Percentiles rank a stretch among this genome's conserved stretches.
Conservation (phyloP, 768 basidiomycete species). For the Lentinula guzmanii region DNA sequence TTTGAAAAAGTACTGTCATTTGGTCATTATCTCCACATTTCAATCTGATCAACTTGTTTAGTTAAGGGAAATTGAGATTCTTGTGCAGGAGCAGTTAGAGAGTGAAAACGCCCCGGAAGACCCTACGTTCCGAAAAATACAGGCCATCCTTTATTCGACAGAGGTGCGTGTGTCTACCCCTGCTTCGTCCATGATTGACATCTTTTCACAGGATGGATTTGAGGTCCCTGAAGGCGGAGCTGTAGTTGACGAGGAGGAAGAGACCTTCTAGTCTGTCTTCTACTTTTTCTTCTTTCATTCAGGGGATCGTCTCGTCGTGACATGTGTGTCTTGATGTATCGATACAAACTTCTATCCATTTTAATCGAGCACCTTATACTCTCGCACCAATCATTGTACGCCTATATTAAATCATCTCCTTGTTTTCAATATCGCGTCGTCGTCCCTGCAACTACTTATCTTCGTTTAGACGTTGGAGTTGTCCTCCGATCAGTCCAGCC, state of each 20-base stretch:
- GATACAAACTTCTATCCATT: neutral
- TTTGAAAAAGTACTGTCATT: slow-evolving; percentile 77
- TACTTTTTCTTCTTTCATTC: neutral
- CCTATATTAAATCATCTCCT: too few relatives aligned
- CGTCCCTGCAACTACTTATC: too few relatives aligned
- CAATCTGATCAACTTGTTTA: slow-evolving; percentile 22
- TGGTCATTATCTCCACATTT: neutral
- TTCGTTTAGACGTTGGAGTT: too few relatives aligned
- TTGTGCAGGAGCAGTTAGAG: slow-evolving; percentile 77
- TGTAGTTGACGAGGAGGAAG: slow-evolving; percentile 8
- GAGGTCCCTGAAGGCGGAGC: slow-evolving; percentile 71
- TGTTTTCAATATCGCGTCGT: too few relatives aligned
- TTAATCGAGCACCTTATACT: neutral
- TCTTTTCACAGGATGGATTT: slow-evolving; percentile 70
- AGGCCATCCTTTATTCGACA: slow-evolving; percentile 90
- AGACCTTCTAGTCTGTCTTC: slow-evolving; percentile 5
- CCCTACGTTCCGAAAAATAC: slow-evolving; percentile 66
- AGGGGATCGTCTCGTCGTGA: neutral
- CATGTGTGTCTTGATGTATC: neutral
- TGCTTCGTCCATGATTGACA: slow-evolving; percentile 1
- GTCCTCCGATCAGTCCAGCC: too few relatives aligned
- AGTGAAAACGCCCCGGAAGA: slow-evolving; percentile 59
- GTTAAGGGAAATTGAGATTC: slow-evolving; percentile 94
- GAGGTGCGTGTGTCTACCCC: slow-evolving; percentile 49
- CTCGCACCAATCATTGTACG: neutral